These are phyloP conservation scores for Sarocladiaceae sp. DNA, from an alignment of 2,329 filamentous ascomycete species.

Conservation along the genomic window DNA sequence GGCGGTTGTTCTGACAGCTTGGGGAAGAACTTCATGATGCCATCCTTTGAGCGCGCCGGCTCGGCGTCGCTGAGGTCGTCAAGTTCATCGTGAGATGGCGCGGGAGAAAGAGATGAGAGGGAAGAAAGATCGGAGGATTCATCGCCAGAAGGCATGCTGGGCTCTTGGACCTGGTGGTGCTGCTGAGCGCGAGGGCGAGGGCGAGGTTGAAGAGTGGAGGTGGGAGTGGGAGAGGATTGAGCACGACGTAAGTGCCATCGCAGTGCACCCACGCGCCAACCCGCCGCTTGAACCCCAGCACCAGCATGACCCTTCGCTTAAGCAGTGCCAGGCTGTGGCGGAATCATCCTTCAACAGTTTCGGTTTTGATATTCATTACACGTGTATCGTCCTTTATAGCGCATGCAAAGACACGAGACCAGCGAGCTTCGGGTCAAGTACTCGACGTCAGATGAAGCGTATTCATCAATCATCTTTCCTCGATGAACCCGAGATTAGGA, in stretches of 20 bases:
- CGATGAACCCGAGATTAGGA: too few relatives aligned
- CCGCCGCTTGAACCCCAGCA: conserved; percentile 7
- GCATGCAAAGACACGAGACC: too few relatives aligned
- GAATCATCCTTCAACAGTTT: too few relatives aligned
- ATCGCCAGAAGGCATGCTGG: conserved; percentile 51
- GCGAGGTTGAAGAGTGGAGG: conserved; percentile 7
- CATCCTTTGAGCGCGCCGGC: conserved; percentile 37
- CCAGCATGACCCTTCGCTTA: too few relatives aligned
- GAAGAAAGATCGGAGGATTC: conserved; percentile 60
- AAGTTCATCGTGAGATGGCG: conserved; percentile 39
- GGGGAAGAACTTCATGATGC: conserved; percentile 63
- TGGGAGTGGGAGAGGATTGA: conserved; percentile 6
- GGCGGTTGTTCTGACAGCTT: conserved; percentile 46
- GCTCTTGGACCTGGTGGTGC: not conserved
- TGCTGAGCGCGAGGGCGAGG: conserved; percentile 2
- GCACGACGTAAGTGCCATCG: conserved; percentile 8
- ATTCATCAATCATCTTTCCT: too few relatives aligned
- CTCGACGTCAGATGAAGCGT: too few relatives aligned
- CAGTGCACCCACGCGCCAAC: conserved; percentile 7
- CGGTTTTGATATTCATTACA: too few relatives aligned
- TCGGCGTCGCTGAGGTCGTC: conserved; percentile 35
- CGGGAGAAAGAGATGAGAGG: conserved; percentile 41
- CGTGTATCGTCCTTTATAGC: too few relatives aligned
- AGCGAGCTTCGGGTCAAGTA: too few relatives aligned
- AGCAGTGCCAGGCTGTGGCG: too few relatives aligned